These are phyloP conservation scores for Fomitopsis schrenkii DNA, from an alignment of 1,284 basidiomycete genomes.

Conservation along the genomic window DNA sequence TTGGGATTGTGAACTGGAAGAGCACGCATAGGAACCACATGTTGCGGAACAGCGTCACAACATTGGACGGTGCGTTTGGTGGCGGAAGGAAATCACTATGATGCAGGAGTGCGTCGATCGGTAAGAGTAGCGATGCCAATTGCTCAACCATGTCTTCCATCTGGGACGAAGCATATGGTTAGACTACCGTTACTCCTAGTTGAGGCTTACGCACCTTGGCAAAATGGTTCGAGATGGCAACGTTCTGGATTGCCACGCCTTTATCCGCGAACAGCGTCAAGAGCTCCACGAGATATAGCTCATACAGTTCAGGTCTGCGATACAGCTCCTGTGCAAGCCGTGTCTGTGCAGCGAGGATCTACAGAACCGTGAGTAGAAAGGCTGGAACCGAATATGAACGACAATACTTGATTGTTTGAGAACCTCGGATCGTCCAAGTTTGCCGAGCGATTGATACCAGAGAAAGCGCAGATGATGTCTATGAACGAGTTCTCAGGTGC, in stretches of 20 bases:
- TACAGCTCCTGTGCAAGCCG: constrained; percentile 77
- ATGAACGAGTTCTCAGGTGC: constrained; percentile 76
- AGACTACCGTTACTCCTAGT: not conserved
- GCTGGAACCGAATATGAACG: not conserved
- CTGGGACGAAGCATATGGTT: constrained; percentile 32
- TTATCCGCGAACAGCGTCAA: constrained; percentile 88
- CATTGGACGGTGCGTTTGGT: constrained; percentile 49
- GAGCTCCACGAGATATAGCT: constrained; percentile 81
- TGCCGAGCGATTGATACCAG: constrained; percentile 79
- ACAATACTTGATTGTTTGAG: constrained; percentile 76
- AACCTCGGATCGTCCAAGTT: constrained; percentile 83
- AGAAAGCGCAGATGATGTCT: constrained; percentile 86
- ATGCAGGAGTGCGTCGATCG: constrained; percentile 86
- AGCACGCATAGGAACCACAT: constrained; percentile 93
- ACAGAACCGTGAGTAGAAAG: not conserved
- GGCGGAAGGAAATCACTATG: constrained; percentile 74
- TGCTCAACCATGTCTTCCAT: constrained; percentile 84
- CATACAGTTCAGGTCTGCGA: constrained; percentile 70
- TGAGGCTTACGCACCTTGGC: constrained; percentile 46
- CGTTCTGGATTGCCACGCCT: constrained; percentile 86
- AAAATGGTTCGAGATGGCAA: constrained; percentile 58
- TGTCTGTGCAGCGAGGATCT: constrained; percentile 87
- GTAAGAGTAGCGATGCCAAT: constrained; percentile 81
- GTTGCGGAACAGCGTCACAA: constrained; percentile 87
- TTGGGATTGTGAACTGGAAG: constrained; percentile 62